Conservation (phyloP, 1,284 basidiomycete species). For the Fereydounia khargensis region DNA sequence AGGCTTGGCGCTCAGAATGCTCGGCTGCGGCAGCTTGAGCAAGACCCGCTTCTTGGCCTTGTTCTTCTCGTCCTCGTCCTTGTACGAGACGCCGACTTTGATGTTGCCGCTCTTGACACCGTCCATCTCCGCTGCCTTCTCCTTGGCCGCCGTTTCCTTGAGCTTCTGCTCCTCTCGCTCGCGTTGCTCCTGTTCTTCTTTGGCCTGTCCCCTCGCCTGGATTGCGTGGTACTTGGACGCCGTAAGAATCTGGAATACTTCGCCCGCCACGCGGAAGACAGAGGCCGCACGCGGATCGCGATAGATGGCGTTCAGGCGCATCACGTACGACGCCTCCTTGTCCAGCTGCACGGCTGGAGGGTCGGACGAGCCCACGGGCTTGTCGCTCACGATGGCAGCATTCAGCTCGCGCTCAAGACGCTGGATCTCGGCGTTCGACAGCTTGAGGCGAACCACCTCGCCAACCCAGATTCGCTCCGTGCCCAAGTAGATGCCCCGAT, state of each 20-base stretch:
- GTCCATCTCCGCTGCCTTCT: neutral
- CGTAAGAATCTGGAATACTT: slow-evolving; percentile 23
- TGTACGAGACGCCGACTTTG: neutral
- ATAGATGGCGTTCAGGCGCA: slow-evolving; percentile 21
- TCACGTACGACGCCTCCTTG: slow-evolving; percentile 20
- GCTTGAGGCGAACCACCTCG: slow-evolving; percentile 37
- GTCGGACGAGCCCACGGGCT: slow-evolving; percentile 9
- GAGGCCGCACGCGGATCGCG: slow-evolving; percentile 16
- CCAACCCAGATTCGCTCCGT: slow-evolving; percentile 45
- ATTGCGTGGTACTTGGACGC: slow-evolving; percentile 15
- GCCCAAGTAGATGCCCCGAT: slow-evolving; percentile 39
- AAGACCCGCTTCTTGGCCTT: too few species aligned
- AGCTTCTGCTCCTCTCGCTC: neutral
- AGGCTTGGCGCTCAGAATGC: slow-evolving; percentile 13
- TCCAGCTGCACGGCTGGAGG: slow-evolving; percentile 16
- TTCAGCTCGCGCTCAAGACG: slow-evolving; percentile 29
- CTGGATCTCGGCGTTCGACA: slow-evolving; percentile 19
- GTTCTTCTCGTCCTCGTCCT: too few species aligned
- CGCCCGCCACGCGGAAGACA: slow-evolving; percentile 15
- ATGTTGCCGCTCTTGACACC: neutral
- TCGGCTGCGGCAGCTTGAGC: slow-evolving; percentile 12
- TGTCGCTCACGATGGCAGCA: slow-evolving; percentile 8
- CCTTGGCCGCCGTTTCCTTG: neutral
- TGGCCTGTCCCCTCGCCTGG: slow-evolving; percentile 1
- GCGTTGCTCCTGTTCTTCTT: neutral